Evolutionary conservation across 352 stramenopile genomes (phyloP).

Genomic region (Peronospora destructor): DNA sequence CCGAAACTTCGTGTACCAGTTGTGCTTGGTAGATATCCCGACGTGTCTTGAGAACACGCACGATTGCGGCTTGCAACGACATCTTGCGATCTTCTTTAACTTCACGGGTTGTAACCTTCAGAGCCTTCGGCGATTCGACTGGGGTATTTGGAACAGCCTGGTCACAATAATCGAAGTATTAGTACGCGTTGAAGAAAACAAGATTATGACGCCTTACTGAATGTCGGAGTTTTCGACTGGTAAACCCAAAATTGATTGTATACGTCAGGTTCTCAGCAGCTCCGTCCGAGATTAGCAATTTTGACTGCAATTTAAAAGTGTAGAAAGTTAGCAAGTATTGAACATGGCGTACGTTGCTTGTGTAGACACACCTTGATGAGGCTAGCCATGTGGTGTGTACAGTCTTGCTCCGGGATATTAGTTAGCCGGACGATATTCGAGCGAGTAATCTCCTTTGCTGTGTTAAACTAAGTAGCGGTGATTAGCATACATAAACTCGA

Average conservation of each 20-base stretch:
- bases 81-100: conserved; percentile 87
- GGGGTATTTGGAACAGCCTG: conserved; percentile 51
- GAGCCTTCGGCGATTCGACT: conserved; percentile 59
- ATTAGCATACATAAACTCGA: neutral
- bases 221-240: conserved; percentile 43
- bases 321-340: neutral
- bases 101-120: conserved; percentile 48
- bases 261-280: conserved; percentile 29
- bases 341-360: neutral
- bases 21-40: conserved; percentile 63
- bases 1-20: conserved; percentile 53
- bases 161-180: conserved; percentile 1
- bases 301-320: conserved; percentile 23
- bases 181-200: neutral
- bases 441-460: conserved; percentile 31
- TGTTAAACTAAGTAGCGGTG: conserved; percentile 53
- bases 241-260: conserved; percentile 40
- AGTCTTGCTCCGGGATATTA: conserved; percentile 54
- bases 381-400: conserved; percentile 55
- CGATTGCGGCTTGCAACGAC: conserved; percentile 76
- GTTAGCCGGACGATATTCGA: conserved; percentile 38
- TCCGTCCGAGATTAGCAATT: conserved; percentile 30
- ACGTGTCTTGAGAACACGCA: conserved; percentile 77
- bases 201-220: conserved; percentile 24
- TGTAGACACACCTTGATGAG: conserved; percentile 62